Conservation (phyloP, 805 yeast species). For the Grigorovia transvaalensis region DNA sequence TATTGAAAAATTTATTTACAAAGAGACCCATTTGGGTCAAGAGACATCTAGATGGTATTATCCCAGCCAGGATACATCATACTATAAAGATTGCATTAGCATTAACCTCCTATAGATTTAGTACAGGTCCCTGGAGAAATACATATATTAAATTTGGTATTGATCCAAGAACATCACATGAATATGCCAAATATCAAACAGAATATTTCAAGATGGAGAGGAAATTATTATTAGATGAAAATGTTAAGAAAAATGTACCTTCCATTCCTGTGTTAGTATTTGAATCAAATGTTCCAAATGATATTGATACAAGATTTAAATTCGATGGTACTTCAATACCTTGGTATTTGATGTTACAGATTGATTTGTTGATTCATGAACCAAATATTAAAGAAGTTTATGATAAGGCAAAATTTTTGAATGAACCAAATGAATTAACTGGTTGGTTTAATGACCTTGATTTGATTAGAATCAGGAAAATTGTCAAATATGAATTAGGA, state of each 20-base stretch:
- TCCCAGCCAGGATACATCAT: constrained; percentile 34
- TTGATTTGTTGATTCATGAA: constrained; percentile 64
- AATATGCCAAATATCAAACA: constrained; percentile 62
- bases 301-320: constrained; percentile 38
- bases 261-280: constrained; percentile 25
- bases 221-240: constrained; percentile 17
- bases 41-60: constrained; percentile 49
- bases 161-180: constrained; percentile 53
- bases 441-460: constrained; percentile 73
- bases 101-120: constrained; percentile 67
- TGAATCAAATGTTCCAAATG: constrained; percentile 25
- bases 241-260: constrained; percentile 24
- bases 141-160: constrained; percentile 69
- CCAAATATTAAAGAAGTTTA: constrained; percentile 42
- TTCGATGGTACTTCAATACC: constrained; percentile 71
- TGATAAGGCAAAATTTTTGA: constrained; percentile 42
- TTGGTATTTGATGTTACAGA: constrained; percentile 57
- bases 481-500: constrained; percentile 62
- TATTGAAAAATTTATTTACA: constrained; percentile 41
- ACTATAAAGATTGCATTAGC: constrained; percentile 71
- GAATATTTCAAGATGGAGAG: constrained; percentile 55
- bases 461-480: constrained; percentile 52
- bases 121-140: constrained; percentile 93
- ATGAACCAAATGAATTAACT: constrained; percentile 29
- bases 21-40: constrained; percentile 80